phyloP scores from a whole-genome alignment of 2,329 filamentous ascomycete species.

The Coniosporium tulheliwenetii region DNA sequence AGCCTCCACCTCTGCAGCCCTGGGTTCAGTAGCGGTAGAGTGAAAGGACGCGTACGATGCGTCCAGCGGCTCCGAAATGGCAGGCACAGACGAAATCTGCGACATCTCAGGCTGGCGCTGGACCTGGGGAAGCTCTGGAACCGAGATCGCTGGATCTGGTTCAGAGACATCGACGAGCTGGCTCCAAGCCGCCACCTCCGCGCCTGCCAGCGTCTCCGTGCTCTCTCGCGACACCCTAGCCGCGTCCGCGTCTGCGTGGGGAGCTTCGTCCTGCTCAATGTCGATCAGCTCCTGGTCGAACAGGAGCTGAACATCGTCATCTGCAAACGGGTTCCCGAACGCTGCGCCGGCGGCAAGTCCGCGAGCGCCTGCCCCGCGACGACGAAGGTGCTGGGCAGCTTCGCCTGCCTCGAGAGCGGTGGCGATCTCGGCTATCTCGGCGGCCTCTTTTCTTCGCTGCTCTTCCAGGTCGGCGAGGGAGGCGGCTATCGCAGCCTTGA shows the following conservation, averaged over 20 bases:
- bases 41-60: background rate
- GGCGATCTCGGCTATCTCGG: slow-evolving; percentile 13
- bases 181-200: no score
- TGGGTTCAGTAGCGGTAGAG: background rate
- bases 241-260: slow-evolving; percentile 7
- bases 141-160: background rate
- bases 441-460: slow-evolving; percentile 1
- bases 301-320: slow-evolving; percentile 23
- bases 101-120: background rate
- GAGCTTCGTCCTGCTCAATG: slow-evolving; percentile 2
- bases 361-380: slow-evolving; percentile 14
- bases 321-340: slow-evolving; percentile 29
- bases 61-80: background rate
- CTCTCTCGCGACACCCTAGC: slow-evolving; percentile 2
- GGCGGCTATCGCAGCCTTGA: background rate
- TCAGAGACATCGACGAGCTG: no score
- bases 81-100: background rate
- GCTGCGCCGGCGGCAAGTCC: slow-evolving; percentile 24
- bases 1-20: background rate
- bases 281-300: slow-evolving; percentile 23
- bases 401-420: slow-evolving; percentile 7
- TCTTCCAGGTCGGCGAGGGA: background rate
- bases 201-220: background rate
- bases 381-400: slow-evolving; percentile 5
- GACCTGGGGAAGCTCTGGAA: background rate